Percentiles rank a stretch among this genome's conserved stretches.
These are phyloP conservation scores for Apiospora saccharicola DNA, from an alignment of 2,329 filamentous ascomycete species.

Conservation along the genomic window DNA sequence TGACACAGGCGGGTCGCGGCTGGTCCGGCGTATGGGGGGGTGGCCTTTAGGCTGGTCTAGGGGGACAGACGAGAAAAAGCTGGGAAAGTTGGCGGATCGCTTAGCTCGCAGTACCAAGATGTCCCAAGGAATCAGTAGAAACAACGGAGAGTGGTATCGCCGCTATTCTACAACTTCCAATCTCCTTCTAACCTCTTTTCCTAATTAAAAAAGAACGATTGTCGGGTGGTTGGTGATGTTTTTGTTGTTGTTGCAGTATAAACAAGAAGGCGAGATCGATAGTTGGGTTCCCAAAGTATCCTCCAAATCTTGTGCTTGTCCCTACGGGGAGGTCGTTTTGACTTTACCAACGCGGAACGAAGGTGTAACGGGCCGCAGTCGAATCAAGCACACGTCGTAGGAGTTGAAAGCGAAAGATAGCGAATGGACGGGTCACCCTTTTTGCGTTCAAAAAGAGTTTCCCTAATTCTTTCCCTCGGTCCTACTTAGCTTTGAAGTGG, in stretches of 20 bases:
- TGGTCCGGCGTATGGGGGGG: conserved; percentile 19
- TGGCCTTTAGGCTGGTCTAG: conserved; percentile 1
- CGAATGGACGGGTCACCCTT: conserved; percentile 20
- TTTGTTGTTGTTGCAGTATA: conserved; percentile 23
- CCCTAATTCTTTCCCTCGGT: conserved; percentile 18
- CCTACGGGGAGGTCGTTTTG: conserved; percentile 18
- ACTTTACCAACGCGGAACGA: conserved; percentile 26
- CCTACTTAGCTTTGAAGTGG: neutral
- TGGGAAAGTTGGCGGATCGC: conserved; percentile 18
- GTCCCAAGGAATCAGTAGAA: conserved; percentile 3
- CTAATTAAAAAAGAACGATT: conserved; percentile 21
- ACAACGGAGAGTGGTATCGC: neutral
- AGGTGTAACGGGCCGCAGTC: conserved; percentile 25
- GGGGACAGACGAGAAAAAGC: neutral
- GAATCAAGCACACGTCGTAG: conserved; percentile 16
- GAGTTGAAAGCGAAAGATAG: conserved; percentile 20
- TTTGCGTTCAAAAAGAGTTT: conserved; percentile 17
- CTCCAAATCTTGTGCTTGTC: conserved; percentile 22
- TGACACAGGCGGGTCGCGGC: conserved; percentile 19
- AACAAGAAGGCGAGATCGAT: conserved; percentile 11
- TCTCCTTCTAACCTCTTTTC: neutral
- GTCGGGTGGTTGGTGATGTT: conserved; percentile 18
- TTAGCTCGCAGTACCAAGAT: conserved; percentile 15
- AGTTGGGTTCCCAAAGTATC: conserved; percentile 16
- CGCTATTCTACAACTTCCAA: neutral